These are phyloP conservation scores for Trichoderma endophyticum DNA, from an alignment of 2,329 filamentous ascomycete genomes.

Conservation along the genomic window DNA sequence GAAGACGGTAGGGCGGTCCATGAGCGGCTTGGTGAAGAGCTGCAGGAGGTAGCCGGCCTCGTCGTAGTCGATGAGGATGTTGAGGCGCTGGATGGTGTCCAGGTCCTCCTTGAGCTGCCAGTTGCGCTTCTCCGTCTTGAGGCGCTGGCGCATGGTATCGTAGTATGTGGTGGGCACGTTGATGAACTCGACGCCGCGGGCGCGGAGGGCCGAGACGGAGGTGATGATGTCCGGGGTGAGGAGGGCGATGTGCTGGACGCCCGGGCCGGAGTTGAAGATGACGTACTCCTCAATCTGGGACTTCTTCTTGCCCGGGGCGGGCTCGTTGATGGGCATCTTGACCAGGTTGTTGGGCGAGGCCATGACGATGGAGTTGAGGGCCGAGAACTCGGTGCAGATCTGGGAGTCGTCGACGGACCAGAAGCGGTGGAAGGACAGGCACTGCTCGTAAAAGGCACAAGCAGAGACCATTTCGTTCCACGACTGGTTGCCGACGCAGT, in stretches of 20 bases:
- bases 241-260: constrained; percentile 91
- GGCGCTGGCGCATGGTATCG: constrained; percentile 66
- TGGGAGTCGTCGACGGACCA: constrained; percentile 94
- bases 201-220: constrained; percentile 72
- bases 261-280: constrained; percentile 82
- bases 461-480: constrained; percentile 80
- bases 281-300: constrained; percentile 94
- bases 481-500: constrained; percentile 96
- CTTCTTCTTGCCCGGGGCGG: constrained; percentile 83
- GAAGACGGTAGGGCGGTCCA: constrained; percentile 94
- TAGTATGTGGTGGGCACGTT: constrained; percentile 86
- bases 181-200: constrained; percentile 92
- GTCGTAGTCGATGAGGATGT: constrained; percentile 93
- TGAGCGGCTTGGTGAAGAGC: constrained; percentile 80
- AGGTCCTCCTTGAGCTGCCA: constrained; percentile 76
- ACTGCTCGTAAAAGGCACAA: constrained; percentile 76
- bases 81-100: constrained; percentile 69
- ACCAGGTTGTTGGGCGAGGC: constrained; percentile 77
- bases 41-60: constrained; percentile 80
- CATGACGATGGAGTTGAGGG: constrained; percentile 88
- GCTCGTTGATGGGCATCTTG: constrained; percentile 99
- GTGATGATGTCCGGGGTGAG: constrained; percentile 76
- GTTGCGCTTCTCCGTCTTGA: constrained; percentile 59
- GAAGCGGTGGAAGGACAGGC: constrained; percentile 92
- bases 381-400: constrained; percentile 89